These are phyloP conservation scores for Arthroderma sp. DNA, from an alignment of 2,329 filamentous ascomycete species.

Conservation along the genomic window DNA sequence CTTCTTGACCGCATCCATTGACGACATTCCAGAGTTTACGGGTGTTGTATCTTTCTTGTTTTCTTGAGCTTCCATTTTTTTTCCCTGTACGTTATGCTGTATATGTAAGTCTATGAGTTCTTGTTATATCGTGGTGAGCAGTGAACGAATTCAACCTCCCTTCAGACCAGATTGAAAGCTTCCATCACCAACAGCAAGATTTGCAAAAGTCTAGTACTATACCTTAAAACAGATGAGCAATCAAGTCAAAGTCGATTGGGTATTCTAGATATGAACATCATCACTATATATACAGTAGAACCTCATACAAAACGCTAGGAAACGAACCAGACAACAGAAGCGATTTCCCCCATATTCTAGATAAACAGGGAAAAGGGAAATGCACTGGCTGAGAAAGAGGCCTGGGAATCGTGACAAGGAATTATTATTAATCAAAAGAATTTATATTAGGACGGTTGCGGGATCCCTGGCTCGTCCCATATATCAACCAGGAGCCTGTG, in stretches of 20 bases:
- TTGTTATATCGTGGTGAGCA: not conserved
- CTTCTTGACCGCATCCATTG: no score
- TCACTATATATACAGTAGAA: constrained; percentile 1
- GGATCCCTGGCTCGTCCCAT: not conserved
- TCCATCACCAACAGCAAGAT: not conserved
- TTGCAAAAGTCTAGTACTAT: no score
- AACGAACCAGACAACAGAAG: not conserved
- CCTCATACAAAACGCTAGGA: not conserved
- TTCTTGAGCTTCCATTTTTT: not conserved
- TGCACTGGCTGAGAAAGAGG: not conserved
- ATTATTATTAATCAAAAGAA: not conserved
- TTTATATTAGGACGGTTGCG: not conserved
- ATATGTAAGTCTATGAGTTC: not conserved
- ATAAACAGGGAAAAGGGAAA: not conserved
- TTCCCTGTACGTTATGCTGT: not conserved
- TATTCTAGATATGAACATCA: constrained; percentile 3
- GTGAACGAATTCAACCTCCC: no score
- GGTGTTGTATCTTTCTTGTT: not conserved
- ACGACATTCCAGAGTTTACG: not conserved
- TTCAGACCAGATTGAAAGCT: not conserved
- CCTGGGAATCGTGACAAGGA: not conserved
- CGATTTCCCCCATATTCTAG: not conserved
- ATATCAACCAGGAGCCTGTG: not conserved
- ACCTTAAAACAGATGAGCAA: not conserved
- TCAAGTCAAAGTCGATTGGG: not conserved